A percentile compares a stretch with the other conserved stretches of the same genome.
These are phyloP conservation scores for Calonectria naviculata DNA, from an alignment of 2,329 filamentous ascomycete genomes.

Conservation along the genomic window DNA sequence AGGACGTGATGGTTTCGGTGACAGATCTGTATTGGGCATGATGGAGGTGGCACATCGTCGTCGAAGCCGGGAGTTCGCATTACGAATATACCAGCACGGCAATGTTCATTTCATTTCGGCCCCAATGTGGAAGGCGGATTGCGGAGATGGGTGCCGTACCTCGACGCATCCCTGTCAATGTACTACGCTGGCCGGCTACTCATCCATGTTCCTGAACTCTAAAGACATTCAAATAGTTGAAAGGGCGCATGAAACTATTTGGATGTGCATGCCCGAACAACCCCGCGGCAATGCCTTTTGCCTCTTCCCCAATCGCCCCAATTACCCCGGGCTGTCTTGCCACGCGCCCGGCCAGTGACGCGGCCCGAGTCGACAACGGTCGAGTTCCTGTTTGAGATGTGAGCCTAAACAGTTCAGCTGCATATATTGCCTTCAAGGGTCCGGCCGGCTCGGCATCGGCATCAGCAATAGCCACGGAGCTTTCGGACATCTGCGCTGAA, in stretches of 20 bases:
- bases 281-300: background rate
- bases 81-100: background rate
- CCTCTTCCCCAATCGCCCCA: background rate
- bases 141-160: background rate
- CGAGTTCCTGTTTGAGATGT: background rate
- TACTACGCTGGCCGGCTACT: background rate
- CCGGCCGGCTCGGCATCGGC: background rate
- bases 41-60: background rate
- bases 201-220: conserved; percentile 1
- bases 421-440: background rate
- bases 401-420: background rate
- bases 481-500: background rate
- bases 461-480: background rate
- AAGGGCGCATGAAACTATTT: background rate
- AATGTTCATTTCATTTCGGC: background rate
- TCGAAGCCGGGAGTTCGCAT: background rate
- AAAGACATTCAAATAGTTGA: background rate
- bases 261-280: background rate
- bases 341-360: background rate
- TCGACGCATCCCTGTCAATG: background rate
- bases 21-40: background rate
- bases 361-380: background rate
- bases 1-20: background rate
- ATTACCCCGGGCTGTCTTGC: background rate
- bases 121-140: conserved; percentile 4